A percentile compares a stretch with the other conserved stretches of the same genome.
phyloP scores from a whole-genome alignment of 371 early-diverging fungal genomes.

The Mortierella sp. region DNA sequence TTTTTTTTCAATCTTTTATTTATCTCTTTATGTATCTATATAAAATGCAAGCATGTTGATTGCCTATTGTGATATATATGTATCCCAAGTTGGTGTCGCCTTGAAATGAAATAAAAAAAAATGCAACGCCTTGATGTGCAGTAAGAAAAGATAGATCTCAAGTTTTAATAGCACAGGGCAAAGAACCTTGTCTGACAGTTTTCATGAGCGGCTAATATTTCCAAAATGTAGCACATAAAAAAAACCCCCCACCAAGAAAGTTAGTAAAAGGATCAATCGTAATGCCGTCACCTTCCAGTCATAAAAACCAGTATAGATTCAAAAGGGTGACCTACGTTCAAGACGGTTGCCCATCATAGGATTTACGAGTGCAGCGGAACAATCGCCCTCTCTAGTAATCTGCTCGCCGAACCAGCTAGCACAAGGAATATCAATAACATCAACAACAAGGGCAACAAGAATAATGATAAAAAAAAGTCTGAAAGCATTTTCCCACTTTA shows the following conservation, averaged over 20 bases:
- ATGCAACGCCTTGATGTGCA: too few species aligned
- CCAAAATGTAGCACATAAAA: background rate
- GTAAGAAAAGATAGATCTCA: too few species aligned
- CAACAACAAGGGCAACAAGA: background rate
- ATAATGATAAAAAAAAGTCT: background rate
- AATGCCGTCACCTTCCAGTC: background rate
- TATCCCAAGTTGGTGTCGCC: too few species aligned
- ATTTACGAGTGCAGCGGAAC: constrained; percentile 23
- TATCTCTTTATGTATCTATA: too few species aligned
- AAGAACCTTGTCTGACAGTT: constrained; percentile 21
- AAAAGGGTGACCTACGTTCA: constrained; percentile 24
- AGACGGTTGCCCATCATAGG: constrained; percentile 44
- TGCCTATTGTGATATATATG: too few species aligned
- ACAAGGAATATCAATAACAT: background rate
- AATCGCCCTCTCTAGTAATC: background rate
- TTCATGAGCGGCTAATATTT: constrained; percentile 19
- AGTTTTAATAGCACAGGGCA: constrained; percentile 49
- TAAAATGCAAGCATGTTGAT: too few species aligned
- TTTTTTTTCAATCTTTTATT: too few species aligned
- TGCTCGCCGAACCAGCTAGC: constrained; percentile 43
- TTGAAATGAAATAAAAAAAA: too few species aligned
- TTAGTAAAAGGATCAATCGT: background rate
- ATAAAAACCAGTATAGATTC: background rate
- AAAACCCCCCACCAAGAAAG: background rate
- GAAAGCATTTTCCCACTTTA: background rate